Base-by-base conservation (phyloP, 106 monocot genomes). In the Dendrobium catenatum region DNA sequence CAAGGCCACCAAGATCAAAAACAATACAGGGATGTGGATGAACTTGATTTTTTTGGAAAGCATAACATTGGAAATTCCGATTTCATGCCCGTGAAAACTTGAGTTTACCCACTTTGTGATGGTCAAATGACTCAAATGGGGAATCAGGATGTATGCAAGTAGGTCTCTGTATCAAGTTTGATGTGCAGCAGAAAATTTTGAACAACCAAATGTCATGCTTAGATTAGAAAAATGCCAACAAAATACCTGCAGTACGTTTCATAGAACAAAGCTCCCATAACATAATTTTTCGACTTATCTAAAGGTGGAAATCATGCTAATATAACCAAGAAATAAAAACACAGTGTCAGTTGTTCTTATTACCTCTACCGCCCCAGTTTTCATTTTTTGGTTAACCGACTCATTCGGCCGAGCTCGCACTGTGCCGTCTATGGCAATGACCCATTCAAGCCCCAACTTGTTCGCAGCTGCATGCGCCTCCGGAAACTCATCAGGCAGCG, bases 281-380 rank as follows among this genome's bases (percentile, higher is more conserved):
- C 10, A 4, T 68, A 68, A 61, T 22, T n/a, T 0, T 61, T 61
- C 4, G 31, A 13, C 26, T 68, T 31, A 2, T 68, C 10, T 26
- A 31, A 9, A 10, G 68, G 17, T 68, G 31, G 31, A 33, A 33
- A 26, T 33, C 68, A 13, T 10, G 68, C 68, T 68, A 20, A 68
- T 33, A 26, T 10, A 29, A 68, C n/a, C 8, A 10, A 68, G 3
- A 37, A 70, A 70, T 37, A 37, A 70, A 70, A 70, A 0, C 70
- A 70, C 70, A 33, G 15, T 37, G 13, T 70, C 8, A 2, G 37
- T 11, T 33, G 22, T 37, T 33, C 16, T 20, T 8, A 19, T n/a
- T 72, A 95, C 98, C 98, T 99, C 98, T 81, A 99, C 83, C 51
- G 76, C 68, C n/a, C 98, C 98, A n/a, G 95, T 99, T 83, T 90